Evolutionary conservation across 495 filamentous ascomycete genomes (phyloP), one percentile per base, ranked within the genome.

Genomic region (Aspergillus ostianus): DNA sequence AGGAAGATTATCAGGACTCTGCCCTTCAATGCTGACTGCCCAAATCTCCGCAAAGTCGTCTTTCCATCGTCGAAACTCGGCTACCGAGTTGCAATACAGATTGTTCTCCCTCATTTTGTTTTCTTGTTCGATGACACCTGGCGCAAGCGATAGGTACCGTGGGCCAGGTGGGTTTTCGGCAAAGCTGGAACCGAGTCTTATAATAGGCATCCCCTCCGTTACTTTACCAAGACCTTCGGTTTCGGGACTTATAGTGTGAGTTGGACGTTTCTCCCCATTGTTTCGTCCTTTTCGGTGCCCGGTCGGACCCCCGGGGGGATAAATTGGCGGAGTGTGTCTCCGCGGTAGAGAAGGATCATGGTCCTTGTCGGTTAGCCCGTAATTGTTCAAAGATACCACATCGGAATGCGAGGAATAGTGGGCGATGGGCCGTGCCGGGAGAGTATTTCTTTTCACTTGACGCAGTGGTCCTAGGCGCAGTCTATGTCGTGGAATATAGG

Each of bases 11-110:
- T 58, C 21, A 18, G 65, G 47, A 17, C 69, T 56, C 15, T 61
- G 57, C 15, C 53, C 13, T 26, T 67, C 54, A 26, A 41, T 58
- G 51, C 64, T 72, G 21, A 73, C 72, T 44, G 55, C 56, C 47
- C 59, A 71, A 19, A 80, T 44, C 44, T 67, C 65, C n/a, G 30
- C 41, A 29, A 65, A 71, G 23, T 65, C 64, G 21, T 19, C 17
- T 13, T 55, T 65, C 77, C 76, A 78, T 56, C 18, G 13, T 2
- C 36, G 5, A 18, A 41, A 45, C 4, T 27, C 21, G 0, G 6
- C 2, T 13, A 20, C 6, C 2, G n/a, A n/a, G n/a, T 26, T 15
- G 10, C 32, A 15, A 18, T 29, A 66, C 13, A 77, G 47, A 21
- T 52, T 54, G 49, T 59, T 67, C 2, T 61, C 59, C 46, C 68